Evolutionary conservation across 2,329 filamentous ascomycete species (phyloP).

Genomic region (Aspergillus bombycis): DNA sequence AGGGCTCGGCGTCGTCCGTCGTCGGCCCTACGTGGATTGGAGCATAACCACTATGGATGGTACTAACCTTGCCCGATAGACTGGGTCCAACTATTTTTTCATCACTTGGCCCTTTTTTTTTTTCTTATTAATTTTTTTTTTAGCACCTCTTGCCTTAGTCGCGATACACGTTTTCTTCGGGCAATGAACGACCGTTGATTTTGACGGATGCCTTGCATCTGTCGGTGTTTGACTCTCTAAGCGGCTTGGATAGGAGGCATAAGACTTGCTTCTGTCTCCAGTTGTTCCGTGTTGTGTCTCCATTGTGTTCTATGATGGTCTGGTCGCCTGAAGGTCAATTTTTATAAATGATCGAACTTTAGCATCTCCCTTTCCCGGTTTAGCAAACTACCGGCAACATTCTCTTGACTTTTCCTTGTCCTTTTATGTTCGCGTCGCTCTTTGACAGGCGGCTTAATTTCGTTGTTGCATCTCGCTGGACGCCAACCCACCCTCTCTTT

Average conservation of each 20-base stretch:
- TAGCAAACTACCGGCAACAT: background rate
- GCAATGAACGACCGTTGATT: conserved; percentile 4
- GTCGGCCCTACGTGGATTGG: conserved; percentile 12
- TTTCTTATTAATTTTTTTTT: background rate
- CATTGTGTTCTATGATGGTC: conserved; percentile 10
- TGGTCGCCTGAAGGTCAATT: conserved; percentile 12
- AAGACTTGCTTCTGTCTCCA: conserved; percentile 1
- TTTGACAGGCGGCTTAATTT: background rate
- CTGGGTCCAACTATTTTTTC: conserved; percentile 13
- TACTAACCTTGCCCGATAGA: conserved; percentile 15
- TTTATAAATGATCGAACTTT: conserved; percentile 10
- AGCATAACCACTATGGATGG: conserved; percentile 14
- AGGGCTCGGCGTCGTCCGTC: conserved; percentile 20
- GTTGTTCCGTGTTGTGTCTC: background rate
- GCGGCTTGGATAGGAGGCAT: conserved; percentile 5
- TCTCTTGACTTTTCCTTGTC: background rate
- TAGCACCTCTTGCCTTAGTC: background rate
- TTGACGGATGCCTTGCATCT: conserved; percentile 15
- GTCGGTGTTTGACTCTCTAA: conserved; percentile 3
- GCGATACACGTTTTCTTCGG: conserved; percentile 8
- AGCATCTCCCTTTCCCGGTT: background rate
- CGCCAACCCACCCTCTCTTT: conserved; percentile 1
- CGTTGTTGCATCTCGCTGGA: background rate
- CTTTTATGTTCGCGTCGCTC: conserved; percentile 7
- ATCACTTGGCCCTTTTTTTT: background rate